Conservation (phyloP, 2,329 filamentous ascomycete species). For the Aspergillus novoparasiticus region DNA sequence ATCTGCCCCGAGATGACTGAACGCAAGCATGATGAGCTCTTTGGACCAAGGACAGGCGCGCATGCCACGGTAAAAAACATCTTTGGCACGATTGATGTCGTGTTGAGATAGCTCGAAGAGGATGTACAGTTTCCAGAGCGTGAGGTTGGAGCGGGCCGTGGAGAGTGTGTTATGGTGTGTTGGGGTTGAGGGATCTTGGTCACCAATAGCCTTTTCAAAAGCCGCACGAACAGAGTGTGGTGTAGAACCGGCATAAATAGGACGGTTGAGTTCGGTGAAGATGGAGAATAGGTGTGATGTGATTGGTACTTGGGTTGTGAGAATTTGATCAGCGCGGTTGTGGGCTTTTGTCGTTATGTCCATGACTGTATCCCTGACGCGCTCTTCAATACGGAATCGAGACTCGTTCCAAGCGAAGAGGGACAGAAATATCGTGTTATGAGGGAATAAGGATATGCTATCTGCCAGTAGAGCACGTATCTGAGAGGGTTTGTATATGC, state of each 20-base stretch:
- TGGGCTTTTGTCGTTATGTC: constrained; percentile 31
- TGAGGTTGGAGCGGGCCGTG: constrained; percentile 41
- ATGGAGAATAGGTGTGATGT: constrained; percentile 59
- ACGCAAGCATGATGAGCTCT: constrained; percentile 59
- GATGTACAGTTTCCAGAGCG: constrained; percentile 57
- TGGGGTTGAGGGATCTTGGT: constrained; percentile 17
- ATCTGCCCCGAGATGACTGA: constrained; percentile 46
- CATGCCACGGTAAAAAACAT: constrained; percentile 59
- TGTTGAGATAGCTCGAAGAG: constrained; percentile 50
- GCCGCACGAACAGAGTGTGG: constrained; percentile 56
- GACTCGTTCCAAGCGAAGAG: constrained; percentile 75
- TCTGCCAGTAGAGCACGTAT: constrained; percentile 64
- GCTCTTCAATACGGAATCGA: constrained; percentile 72
- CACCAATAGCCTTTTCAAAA: constrained; percentile 56
- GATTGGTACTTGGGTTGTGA: constrained; percentile 35
- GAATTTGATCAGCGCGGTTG: constrained; percentile 17
- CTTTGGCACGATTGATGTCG: constrained; percentile 47
- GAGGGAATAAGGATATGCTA: constrained; percentile 68
- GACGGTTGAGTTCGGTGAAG: constrained; percentile 54
- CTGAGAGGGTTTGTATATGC: constrained; percentile 68
- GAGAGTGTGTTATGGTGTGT: constrained; percentile 12
- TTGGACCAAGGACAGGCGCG: constrained; percentile 66
- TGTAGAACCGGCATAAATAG: constrained; percentile 48
- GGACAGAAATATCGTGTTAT: constrained; percentile 74
- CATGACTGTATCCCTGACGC: constrained; percentile 68